Conservation (phyloP, 2,329 filamentous ascomycete genomes). For the Diplodia mutila region DNA sequence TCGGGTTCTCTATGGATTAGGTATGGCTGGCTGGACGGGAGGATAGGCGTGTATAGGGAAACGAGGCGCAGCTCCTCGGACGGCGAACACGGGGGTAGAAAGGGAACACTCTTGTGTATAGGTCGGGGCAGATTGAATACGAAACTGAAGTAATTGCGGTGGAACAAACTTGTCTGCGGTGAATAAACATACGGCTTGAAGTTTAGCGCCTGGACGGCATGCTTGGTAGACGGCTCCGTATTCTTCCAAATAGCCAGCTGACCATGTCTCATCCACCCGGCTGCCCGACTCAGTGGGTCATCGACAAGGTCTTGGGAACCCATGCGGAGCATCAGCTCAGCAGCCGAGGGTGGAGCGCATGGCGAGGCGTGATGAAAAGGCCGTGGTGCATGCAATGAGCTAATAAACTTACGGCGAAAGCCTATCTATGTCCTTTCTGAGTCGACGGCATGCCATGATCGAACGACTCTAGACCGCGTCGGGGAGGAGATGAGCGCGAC, state of each 20-base stretch:
- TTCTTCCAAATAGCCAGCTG: too few relatives aligned
- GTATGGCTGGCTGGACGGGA: neutral
- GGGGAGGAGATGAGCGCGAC: neutral
- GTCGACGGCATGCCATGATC: neutral
- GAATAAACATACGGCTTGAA: too few relatives aligned
- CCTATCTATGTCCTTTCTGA: neutral
- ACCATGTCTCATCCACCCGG: too few relatives aligned
- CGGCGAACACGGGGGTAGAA: constrained; percentile 3
- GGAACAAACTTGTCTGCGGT: neutral
- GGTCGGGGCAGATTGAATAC: constrained; percentile 22
- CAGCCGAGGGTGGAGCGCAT: too few relatives aligned
- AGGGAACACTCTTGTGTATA: constrained; percentile 6
- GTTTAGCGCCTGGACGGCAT: too few relatives aligned
- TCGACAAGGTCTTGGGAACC: too few relatives aligned
- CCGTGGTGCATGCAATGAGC: neutral
- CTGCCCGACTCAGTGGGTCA: too few relatives aligned
- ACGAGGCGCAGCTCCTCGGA: constrained; percentile 6
- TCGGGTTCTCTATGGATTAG: constrained; percentile 10
- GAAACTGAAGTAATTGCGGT: constrained; percentile 4
- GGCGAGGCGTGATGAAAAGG: neutral
- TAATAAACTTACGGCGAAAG: neutral
- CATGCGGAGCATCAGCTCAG: neutral
- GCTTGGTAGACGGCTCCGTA: too few relatives aligned
- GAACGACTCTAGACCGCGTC: neutral
- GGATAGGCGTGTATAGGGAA: neutral